Base-by-base conservation (phyloP, 2,329 filamentous ascomycete genomes). In the Ascomycota sp. region DNA sequence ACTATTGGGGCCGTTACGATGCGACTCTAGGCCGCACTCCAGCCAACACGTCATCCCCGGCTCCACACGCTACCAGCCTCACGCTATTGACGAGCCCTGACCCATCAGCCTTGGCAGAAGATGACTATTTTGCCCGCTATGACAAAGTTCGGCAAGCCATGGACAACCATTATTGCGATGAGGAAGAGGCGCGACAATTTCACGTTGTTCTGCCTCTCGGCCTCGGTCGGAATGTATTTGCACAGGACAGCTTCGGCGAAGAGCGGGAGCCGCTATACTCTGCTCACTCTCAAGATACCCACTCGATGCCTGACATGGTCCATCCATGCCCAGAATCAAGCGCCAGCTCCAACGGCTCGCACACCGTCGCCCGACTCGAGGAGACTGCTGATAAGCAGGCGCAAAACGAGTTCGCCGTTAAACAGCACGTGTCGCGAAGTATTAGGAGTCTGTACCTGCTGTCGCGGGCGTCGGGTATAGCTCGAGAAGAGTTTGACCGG, bases 1-100 rank as follows among this genome's bases (percentile, higher is more conserved):
- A 77, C 15, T 86, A 86, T 49, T 86, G 79, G 79, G 75, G 69
- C 21, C 66, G 70, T 35, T 85, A 86, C 47, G 77, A 81, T 46
- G 65, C 67, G 19, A 80, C 75, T 4, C 75, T 77, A 2, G 62
- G 64, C 2, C 59, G 63, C 27, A 78, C 73, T 8, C 73, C 74
- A 1, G 69, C 63, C 6, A 51, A 57, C 15, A 69, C 74, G 42
- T 60, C 57, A 17, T 75, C 73, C 4, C 73, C 75, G 4, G 72
- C 66, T 9, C 74, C 75, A 41, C 31, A 46, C 7, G 46, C 50
- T 10, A 22, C 17, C 9, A 9, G n/a, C 13, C 38, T 41, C 11
- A 30, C 41, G 23, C 33, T 30, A 12, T 10, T 13, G 5, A 15
- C 29, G 9, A 34, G 32, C 19, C 30, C 43, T 22, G 42, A 42